Evolutionary conservation across 2,329 filamentous ascomycete species (phyloP), one percentile per base, ranked within the genome.

Genomic region (Diplodia seriata): DNA sequence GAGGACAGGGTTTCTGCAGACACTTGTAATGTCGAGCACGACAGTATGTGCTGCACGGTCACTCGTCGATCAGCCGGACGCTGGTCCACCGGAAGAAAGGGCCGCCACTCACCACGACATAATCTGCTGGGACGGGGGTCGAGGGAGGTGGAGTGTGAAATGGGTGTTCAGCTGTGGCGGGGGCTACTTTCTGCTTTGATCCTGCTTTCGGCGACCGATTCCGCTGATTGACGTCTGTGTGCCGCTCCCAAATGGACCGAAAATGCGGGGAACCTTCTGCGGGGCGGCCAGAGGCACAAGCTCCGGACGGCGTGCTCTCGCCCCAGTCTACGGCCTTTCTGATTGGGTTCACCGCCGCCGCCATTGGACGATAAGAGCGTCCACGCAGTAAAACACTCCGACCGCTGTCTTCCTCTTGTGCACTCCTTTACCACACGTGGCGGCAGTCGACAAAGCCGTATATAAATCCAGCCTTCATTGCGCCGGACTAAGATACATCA

Each of bases 11-110:
- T 5, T 38, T 38, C 29, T 63, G 43, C 61, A 36, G 73, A 78
- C 77, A 79, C 66, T 76, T 74, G 69, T 79, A 78, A 70, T 79
- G 77, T 72, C 76, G 75, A 67, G 74, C 76, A 69, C 76, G 76
- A 72, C 77, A 79, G 67, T 76, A 76, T 70, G 75, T 78, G 73
- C 77, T 79, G 40, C 57, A 72, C 71, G 63, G 69, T 57, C 65
- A 47, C 9, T 47, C 73, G 74, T 74, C 73, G 68, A 74, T 73
- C 68, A 66, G 53, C 68, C 67, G 55, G 55, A 69, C 65, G 54
- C 38, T 15, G 43, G 26, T 67, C 33, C 43, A 62, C 38, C 68
- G 66, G 53, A 66, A 65, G 40, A 8, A 18, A 15, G 11, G 29
- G 49, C 9, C 11, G 26, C 12, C 36, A 38, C 59, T 63, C 29